phyloP scores from a whole-genome alignment of 768 basidiomycete species.

The Phylloporus scabripes region DNA sequence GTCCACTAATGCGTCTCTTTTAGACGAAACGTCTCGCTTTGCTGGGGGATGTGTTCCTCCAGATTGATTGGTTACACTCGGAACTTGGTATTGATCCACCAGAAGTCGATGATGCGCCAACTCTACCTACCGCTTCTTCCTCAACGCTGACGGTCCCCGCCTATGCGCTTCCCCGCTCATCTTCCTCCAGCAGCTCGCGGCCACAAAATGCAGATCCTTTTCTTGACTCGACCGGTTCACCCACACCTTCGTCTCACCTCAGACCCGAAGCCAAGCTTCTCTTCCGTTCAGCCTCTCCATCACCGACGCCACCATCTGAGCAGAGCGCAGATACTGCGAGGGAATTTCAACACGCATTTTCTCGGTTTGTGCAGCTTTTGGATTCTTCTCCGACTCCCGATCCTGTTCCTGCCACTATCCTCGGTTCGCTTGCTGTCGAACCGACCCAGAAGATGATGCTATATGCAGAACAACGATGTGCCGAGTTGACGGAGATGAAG shows the following conservation, averaged over 20 bases:
- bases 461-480: constrained; percentile 58
- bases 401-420: constrained; percentile 17
- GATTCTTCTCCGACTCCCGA: constrained; percentile 35
- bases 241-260: constrained; percentile 44
- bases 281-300: constrained; percentile 26
- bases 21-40: constrained; percentile 65
- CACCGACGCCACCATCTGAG: constrained; percentile 9
- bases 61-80: constrained; percentile 77
- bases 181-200: constrained; percentile 28
- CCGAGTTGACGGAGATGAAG: constrained; percentile 68
- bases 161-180: constrained; percentile 42
- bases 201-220: constrained; percentile 24
- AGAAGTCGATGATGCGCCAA: constrained; percentile 41
- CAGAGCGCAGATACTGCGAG: constrained; percentile 10
- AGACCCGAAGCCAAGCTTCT: constrained; percentile 33
- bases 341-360: constrained; percentile 56
- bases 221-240: constrained; percentile 32
- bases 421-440: constrained; percentile 49
- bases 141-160: constrained; percentile 35
- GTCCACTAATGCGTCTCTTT: constrained; percentile 1
- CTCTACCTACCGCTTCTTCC: constrained; percentile 28
- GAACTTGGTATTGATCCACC: constrained; percentile 76
- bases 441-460: constrained; percentile 69
- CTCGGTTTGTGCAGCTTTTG: constrained; percentile 55
- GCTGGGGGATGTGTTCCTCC: constrained; percentile 57